Evolutionary conservation across 1,284 basidiomycete genomes (phyloP).

Genomic region (Puccinia triticina): DNA sequence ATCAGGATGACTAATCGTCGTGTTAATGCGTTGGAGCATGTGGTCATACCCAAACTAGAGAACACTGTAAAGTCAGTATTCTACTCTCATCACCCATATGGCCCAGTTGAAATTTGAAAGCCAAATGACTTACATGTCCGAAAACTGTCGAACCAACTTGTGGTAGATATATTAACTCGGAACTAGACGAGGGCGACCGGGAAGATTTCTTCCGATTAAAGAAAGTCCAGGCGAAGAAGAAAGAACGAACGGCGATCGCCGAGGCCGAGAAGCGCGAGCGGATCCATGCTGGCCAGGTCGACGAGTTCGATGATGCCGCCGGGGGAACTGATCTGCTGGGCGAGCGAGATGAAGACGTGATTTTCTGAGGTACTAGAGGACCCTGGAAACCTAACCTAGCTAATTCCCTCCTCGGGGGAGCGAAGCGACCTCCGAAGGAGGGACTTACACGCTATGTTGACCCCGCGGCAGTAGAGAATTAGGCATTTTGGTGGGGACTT

Average conservation of each 20-base stretch:
- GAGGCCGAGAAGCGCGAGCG: constrained; percentile 62
- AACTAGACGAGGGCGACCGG: constrained; percentile 90
- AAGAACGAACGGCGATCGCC: constrained; percentile 77
- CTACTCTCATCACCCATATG: neutral
- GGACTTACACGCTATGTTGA: no score
- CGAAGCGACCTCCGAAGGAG: no score
- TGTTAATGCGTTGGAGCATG: constrained; percentile 98
- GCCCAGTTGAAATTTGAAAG: neutral
- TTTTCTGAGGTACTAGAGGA: constrained; percentile 71
- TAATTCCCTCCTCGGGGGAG: no score
- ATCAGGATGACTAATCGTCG: constrained; percentile 97
- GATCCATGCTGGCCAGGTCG: constrained; percentile 55
- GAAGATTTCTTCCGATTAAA: constrained; percentile 96
- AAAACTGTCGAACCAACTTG: neutral
- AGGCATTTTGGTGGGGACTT: no score
- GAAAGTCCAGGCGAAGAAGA: constrained; percentile 90
- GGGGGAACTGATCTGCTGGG: constrained; percentile 69
- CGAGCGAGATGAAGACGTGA: constrained; percentile 86
- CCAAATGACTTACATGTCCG: neutral
- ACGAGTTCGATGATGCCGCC: constrained; percentile 59
- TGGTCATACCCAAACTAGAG: constrained; percentile 91
- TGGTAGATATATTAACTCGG: constrained; percentile 78
- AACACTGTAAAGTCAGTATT: constrained; percentile 78
- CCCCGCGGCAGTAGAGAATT: no score
- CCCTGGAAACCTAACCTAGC: no score